Evolutionary conservation across 805 yeast species (phyloP).

Genomic region (Barnettozyma californica): DNA sequence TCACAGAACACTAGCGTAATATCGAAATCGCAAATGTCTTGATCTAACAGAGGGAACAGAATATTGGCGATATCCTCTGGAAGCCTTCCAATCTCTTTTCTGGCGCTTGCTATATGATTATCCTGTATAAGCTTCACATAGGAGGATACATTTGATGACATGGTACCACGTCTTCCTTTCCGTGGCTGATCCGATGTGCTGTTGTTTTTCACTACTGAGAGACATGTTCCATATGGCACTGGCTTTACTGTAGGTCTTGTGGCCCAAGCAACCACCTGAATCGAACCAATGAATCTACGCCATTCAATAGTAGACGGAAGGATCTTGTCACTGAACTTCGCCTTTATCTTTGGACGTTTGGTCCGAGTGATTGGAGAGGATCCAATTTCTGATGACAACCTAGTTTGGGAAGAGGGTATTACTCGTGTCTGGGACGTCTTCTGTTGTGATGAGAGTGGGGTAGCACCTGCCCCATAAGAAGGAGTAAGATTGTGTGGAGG

Average conservation of each 20-base stretch:
- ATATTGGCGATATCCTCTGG: slow-evolving; percentile 65
- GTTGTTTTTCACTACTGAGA: slow-evolving; percentile 36
- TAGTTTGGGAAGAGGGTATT: background rate
- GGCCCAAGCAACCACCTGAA: slow-evolving; percentile 64
- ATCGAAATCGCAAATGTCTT: slow-evolving; percentile 47
- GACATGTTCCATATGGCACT: slow-evolving; percentile 38
- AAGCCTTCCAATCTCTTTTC: slow-evolving; percentile 69
- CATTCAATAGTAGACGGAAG: slow-evolving; percentile 22
- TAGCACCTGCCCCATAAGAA: background rate
- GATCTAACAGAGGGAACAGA: slow-evolving; percentile 59
- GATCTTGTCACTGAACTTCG: background rate
- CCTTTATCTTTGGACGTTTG: background rate
- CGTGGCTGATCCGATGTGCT: slow-evolving; percentile 20
- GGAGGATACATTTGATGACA: slow-evolving; percentile 26
- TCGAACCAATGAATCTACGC: slow-evolving; percentile 52
- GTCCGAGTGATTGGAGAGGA: background rate
- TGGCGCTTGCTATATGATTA: slow-evolving; percentile 18
- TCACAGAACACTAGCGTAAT: slow-evolving; percentile 57
- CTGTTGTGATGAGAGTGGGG: background rate
- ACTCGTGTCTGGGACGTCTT: background rate
- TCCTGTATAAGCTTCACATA: slow-evolving; percentile 29
- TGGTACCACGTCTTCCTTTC: slow-evolving; percentile 18
- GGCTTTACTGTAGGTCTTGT: slow-evolving; percentile 56
- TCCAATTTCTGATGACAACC: background rate
- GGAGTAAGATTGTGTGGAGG: background rate